Conservation (phyloP, 2,329 filamentous ascomycete genomes). For the Septoria petroselini region DNA sequence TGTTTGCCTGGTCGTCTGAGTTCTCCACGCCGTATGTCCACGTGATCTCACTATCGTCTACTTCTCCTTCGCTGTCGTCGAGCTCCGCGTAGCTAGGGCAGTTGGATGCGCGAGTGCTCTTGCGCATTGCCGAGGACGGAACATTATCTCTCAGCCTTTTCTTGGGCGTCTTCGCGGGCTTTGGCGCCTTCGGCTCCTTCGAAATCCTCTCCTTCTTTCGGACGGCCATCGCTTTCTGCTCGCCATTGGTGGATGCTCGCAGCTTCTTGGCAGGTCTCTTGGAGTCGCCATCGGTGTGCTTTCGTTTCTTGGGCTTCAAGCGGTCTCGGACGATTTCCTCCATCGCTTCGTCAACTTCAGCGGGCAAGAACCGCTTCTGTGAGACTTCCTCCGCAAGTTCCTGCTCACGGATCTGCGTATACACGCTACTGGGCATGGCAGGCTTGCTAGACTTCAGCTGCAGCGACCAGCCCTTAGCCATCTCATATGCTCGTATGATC, state of each 20-base stretch:
- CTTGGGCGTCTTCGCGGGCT: conserved; percentile 34
- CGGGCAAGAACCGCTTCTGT: conserved; percentile 77
- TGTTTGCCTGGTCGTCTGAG: conserved; percentile 28
- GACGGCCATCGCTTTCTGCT: conserved; percentile 34
- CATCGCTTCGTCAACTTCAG: conserved; percentile 68
- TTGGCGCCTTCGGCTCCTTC: conserved; percentile 40
- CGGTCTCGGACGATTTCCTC: conserved; percentile 70
- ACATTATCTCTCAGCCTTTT: conserved; percentile 38
- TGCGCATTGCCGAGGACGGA: conserved; percentile 43
- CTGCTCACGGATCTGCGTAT: conserved; percentile 70
- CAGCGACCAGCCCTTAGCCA: conserved; percentile 79
- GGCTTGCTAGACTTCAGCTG: conserved; percentile 80
- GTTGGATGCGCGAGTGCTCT: conserved; percentile 43
- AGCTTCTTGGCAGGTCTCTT: conserved; percentile 32
- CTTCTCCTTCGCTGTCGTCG: conserved; percentile 40
- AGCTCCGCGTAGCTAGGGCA: conserved; percentile 48
- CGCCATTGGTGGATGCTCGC: conserved; percentile 29
- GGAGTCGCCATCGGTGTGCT: conserved; percentile 28
- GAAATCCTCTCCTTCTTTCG: conserved; percentile 34
- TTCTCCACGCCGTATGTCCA: conserved; percentile 32
- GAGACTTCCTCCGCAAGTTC: conserved; percentile 79
- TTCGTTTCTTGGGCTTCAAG: conserved; percentile 59
- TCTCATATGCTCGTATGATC: conserved; percentile 80
- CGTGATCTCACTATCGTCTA: conserved; percentile 38
- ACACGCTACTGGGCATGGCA: conserved; percentile 75